A percentile compares a stretch with the other conserved stretches of the same genome.
Conservation (phyloP, 2,329 filamentous ascomycete species). For the Talaromyces albobiverticillius region DNA sequence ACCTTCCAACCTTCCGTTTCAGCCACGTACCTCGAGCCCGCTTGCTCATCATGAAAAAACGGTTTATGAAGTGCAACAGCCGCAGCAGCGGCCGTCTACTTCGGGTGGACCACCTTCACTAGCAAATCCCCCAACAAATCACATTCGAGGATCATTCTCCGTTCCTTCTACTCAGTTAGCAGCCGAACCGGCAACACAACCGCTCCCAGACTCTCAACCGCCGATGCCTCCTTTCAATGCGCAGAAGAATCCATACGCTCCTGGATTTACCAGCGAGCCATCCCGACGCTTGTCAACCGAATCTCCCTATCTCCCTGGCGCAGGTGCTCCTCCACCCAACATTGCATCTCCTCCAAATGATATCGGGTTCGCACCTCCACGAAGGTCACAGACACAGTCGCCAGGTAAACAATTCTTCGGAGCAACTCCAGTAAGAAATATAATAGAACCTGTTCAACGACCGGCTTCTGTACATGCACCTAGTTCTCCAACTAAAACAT, state of each 20-base stretch:
- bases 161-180: conserved; percentile 6
- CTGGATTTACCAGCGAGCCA: conserved; percentile 30
- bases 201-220: conserved; percentile 20
- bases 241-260: conserved; percentile 31
- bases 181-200: conserved; percentile 8
- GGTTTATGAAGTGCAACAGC: conserved; percentile 29
- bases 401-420: conserved; percentile 54
- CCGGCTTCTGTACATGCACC: conserved; percentile 56
- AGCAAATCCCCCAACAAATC: background rate
- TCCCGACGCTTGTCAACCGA: conserved; percentile 22
- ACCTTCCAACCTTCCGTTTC: conserved; percentile 50
- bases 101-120: conserved; percentile 17
- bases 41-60: conserved; percentile 52
- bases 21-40: conserved; percentile 64
- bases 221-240: conserved; percentile 23
- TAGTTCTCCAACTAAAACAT: conserved; percentile 36
- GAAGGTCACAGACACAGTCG: conserved; percentile 56
- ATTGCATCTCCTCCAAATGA: conserved; percentile 7
- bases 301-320: conserved; percentile 9
- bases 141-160: conserved; percentile 8
- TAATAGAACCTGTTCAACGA: conserved; percentile 47
- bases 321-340: background rate
- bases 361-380: conserved; percentile 11
- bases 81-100: conserved; percentile 24
- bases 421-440: conserved; percentile 41